Conservation (phyloP, 139 green algal genomes). For the Prasinococcaceae sp. region DNA sequence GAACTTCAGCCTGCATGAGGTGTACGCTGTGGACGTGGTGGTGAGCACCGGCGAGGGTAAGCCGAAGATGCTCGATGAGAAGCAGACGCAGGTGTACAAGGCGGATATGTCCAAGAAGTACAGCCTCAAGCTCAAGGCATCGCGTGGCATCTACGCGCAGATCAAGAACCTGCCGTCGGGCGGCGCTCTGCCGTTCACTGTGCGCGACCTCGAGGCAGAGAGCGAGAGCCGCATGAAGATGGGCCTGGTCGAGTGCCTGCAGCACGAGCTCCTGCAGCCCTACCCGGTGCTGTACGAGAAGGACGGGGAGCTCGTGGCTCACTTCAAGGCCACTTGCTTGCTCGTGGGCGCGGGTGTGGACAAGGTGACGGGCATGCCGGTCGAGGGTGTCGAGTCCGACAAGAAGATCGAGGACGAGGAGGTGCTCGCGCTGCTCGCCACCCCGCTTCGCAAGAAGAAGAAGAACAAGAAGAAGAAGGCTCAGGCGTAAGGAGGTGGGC, state of each 20-base stretch:
- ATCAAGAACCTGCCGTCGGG: conserved; percentile 73
- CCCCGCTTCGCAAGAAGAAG: conserved; percentile 16
- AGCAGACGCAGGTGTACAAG: conserved; percentile 96
- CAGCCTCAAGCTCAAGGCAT: conserved; percentile 76
- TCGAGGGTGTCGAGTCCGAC: conserved; percentile 57
- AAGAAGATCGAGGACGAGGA: conserved; percentile 54
- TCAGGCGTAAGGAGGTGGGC: background rate
- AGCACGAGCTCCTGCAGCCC: conserved; percentile 77
- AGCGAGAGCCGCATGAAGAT: conserved; percentile 27
- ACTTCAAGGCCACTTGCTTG: conserved; percentile 93
- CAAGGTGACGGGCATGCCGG: conserved; percentile 45
- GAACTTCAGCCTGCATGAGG: conserved; percentile 92
- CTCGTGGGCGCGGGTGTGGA: conserved; percentile 89
- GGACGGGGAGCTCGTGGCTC: conserved; percentile 46
- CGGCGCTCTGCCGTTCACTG: conserved; percentile 84
- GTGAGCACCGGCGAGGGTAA: conserved; percentile 78
- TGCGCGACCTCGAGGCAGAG: conserved; percentile 45
- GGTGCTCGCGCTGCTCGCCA: conserved; percentile 18
- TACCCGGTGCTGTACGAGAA: conserved; percentile 97
- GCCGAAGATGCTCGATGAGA: conserved; percentile 64
- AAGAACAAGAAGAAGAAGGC: conserved; percentile 30
- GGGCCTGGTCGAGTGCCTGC: conserved; percentile 82
- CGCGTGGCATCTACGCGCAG: conserved; percentile 60
- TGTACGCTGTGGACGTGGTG: conserved; percentile 89
- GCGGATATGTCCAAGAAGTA: conserved; percentile 80